phyloP scores from a whole-genome alignment of 306 rosid genomes.

The Cucurbita maxima region DNA sequence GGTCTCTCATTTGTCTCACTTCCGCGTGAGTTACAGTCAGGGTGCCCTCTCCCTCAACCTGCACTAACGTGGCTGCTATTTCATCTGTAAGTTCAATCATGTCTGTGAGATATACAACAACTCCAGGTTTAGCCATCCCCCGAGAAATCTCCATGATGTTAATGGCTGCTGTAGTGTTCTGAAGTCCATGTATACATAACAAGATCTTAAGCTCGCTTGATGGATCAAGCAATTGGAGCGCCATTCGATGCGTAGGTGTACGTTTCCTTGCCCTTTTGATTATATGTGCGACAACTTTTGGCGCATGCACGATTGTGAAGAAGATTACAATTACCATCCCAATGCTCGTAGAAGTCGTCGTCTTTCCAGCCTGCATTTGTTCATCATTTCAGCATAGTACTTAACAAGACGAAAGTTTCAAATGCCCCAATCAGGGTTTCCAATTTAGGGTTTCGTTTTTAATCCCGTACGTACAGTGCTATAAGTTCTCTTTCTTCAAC shows the following conservation, averaged over 20 bases:
- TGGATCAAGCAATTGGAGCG: constrained; percentile 61
- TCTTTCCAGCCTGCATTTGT: constrained; percentile 26
- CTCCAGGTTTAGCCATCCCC: constrained; percentile 44
- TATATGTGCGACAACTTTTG: constrained; percentile 56
- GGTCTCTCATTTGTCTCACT: constrained; percentile 45
- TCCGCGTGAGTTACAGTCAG: constrained; percentile 33
- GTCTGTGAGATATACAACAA: constrained; percentile 51
- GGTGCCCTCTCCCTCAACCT: constrained; percentile 25
- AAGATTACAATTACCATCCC: constrained; percentile 42
- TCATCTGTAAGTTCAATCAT: constrained; percentile 62
- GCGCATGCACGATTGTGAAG: constrained; percentile 54
- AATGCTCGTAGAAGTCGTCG: constrained; percentile 25
- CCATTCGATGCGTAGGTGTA: constrained; percentile 51
- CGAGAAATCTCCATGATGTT: constrained; percentile 81
- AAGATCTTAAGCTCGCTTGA: constrained; percentile 42
- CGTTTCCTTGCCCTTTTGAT: constrained; percentile 63
- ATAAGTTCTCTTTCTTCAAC: too few species aligned
- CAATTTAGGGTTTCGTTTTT: too few species aligned
- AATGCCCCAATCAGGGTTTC: too few species aligned
- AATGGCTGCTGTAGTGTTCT: constrained; percentile 33
- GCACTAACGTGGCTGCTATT: constrained; percentile 37
- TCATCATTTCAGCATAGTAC: background rate
- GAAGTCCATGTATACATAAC: constrained; percentile 58
- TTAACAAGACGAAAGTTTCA: background rate
- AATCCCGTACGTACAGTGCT: too few species aligned